phyloP scores from a whole-genome alignment of 345 rosid genomes.

The Dipteronia sinensis region DNA sequence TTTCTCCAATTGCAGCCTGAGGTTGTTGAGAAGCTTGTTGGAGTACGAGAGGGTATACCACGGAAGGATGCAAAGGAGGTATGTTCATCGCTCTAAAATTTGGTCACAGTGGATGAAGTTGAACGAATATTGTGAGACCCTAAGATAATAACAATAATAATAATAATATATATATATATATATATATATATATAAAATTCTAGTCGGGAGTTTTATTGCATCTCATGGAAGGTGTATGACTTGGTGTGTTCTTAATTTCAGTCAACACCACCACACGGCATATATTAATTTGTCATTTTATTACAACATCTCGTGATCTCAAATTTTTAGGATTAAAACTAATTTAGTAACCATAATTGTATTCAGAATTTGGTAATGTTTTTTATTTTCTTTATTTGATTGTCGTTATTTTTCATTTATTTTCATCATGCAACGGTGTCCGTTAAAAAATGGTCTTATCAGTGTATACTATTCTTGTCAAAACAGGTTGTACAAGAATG shows the following conservation, averaged over 20 bases:
- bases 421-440: conserved; percentile 7
- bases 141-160: neutral
- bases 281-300: neutral
- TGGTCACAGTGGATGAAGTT: neutral
- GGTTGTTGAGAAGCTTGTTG: conserved; percentile 97
- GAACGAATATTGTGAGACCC: neutral
- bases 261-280: neutral
- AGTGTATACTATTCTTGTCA: neutral
- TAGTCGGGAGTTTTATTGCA: neutral
- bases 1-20: conserved; percentile 61
- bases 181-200: too few relatives aligned
- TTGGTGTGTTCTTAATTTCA: too few relatives aligned
- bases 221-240: neutral
- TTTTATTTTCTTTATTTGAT: neutral
- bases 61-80: conserved; percentile 98
- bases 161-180: too few relatives aligned
- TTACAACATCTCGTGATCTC: too few relatives aligned
- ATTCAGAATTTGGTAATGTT: neutral
- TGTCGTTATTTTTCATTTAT: neutral
- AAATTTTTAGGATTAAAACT: neutral
- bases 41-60: conserved; percentile 94
- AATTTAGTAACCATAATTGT: too few relatives aligned
- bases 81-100: conserved; percentile 12
- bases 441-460: neutral
- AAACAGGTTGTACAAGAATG: conserved; percentile 95